Base-by-base conservation (phyloP, 352 stramenopile species). In the Phytophthora pisi region DNA sequence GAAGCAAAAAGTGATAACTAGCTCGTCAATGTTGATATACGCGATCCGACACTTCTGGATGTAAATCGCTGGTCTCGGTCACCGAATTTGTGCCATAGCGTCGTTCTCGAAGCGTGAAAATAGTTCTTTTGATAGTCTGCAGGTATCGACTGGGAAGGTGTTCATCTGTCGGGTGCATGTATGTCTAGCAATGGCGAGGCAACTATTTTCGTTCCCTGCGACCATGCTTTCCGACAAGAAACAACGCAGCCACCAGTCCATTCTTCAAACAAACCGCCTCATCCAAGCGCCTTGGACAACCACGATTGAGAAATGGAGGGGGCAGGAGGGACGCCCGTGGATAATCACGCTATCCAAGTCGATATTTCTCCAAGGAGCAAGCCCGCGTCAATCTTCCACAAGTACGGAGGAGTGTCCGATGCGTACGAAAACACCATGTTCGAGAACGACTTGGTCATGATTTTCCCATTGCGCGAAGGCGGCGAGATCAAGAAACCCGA, bases 401-500 rank as follows among this genome's bases (percentile, higher is more conserved):
- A 69, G 23, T 59, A 43, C 43, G 54, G 45, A 36, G 61, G 43
- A 15, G 66, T 51, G 8, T 72, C 59, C 6, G 60, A 66, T 24
- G 55, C 50, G 24, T 79, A 77, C 31, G 75, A 85, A 50, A 86
- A 88, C 51, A 75, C 71, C 24, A 53, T 90, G 56, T 91, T 87
- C 69, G 82, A 82, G 47, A 74, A 84, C 62, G 84, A 92, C 51
- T 70, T 91, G 45, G 84, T 92, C 51, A 80, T 92, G 78, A 86
- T 92, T 61, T 92, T 92, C 51, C 71, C 82, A 9, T 71, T 77
- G 20, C 81, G 80, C 23, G 68, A 83, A 46, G 78, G 77, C 50
- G 82, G 79, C 15, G 81, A 91, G 51, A n/a, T 52, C 49, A 91
- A 89, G 68, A 75, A 81, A 46, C 68, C 70, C 2, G 67, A 84